Evolutionary conservation across 2,329 filamentous ascomycete species (phyloP), one percentile per base, ranked within the genome.

Genomic region (Fusarium austroafricanum): DNA sequence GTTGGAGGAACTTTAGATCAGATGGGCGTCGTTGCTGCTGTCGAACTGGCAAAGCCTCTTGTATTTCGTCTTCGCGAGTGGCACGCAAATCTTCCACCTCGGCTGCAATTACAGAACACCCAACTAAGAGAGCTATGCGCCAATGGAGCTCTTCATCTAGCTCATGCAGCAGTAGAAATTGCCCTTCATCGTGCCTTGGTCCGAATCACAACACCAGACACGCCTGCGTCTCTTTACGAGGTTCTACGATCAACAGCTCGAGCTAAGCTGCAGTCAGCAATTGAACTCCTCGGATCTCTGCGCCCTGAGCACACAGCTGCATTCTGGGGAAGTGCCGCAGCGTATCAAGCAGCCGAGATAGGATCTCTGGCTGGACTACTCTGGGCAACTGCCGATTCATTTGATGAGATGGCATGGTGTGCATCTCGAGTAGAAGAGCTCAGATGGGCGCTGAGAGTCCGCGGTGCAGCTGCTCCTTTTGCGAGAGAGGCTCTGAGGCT

Each of bases 111-210:
- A 28, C 80, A 84, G 40, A 77, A 74, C 2, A 80, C 76, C 1
- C 77, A 79, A 21, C 74, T 79, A 11, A 76, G 80, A 60, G 81
- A 81, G 56, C 73, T 83, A 17, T 82, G 78, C 39, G 75, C 76
- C n/a, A 78, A 77, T 8, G 76, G 83, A 3, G 84, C 82, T 39
- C 74, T 86, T 10, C 82, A 85, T 50, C 78, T 86, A 4, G 82
- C 84, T 1, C 85, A 86, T 63, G 81, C 83, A 46, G 82, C 83
- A 0, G 82, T 84, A 0, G 84, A 85, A 56, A 83, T 86, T 52
- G 81, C 83, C 40, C 78, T 86, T 4, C 83, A 86, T 68, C 81
- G 83, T 4, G 81, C 80, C 6, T 81, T 86, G 52, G 77, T 86
- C 3, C 78, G 84, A 12, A 80, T 80, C 10, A 76, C 83, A 18